These are phyloP conservation scores for Arthromyces matolae DNA, from an alignment of 768 basidiomycete genomes.

Conservation along the genomic window DNA sequence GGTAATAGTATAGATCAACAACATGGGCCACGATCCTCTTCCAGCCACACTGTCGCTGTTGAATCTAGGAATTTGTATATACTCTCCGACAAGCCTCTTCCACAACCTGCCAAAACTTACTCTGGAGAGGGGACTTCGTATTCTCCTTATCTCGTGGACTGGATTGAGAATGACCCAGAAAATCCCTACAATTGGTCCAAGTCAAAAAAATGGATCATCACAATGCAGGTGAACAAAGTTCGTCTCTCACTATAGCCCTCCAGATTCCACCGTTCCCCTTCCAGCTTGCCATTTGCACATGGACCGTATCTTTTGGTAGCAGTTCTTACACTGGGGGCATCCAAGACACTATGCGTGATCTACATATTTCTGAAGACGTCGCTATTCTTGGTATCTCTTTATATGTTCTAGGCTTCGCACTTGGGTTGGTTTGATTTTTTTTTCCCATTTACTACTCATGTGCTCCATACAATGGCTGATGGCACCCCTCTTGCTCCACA, in stretches of 20 bases:
- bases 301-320: constrained; percentile 57
- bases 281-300: constrained; percentile 50
- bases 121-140: constrained; percentile 43
- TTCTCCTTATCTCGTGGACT: constrained; percentile 54
- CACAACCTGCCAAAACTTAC: constrained; percentile 22
- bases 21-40: constrained; percentile 15
- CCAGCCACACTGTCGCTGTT: constrained; percentile 3
- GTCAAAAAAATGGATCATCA: constrained; percentile 49
- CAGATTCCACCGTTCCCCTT: constrained; percentile 10
- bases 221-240: constrained; percentile 38
- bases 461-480: background rate
- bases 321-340: constrained; percentile 55
- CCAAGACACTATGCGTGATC: constrained; percentile 37
- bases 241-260: background rate
- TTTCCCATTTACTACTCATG: background rate
- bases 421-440: constrained; percentile 38
- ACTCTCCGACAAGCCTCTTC: constrained; percentile 2
- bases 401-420: constrained; percentile 60
- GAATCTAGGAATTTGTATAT: background rate
- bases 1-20: constrained; percentile 20
- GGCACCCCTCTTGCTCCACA: background rate
- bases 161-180: constrained; percentile 47
- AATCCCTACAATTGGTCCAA: constrained; percentile 56
- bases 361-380: constrained; percentile 47
- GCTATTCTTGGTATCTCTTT: constrained; percentile 58